Evolutionary conservation across 805 yeast genomes (phyloP).

Genomic region (Candida piceae): DNA sequence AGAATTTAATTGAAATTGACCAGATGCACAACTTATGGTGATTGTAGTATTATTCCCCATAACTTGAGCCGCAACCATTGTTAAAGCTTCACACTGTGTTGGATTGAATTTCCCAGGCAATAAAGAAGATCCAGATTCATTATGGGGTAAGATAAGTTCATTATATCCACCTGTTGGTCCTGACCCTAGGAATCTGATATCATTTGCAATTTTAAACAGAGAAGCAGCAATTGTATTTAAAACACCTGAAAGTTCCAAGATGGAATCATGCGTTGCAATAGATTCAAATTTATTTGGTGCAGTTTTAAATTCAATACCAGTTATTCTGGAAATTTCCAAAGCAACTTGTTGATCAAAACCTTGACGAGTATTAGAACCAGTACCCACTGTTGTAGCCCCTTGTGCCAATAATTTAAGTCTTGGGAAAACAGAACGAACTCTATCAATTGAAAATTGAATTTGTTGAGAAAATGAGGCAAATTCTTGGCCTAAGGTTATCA

Average conservation of each 20-base stretch:
- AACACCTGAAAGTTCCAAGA: constrained; percentile 95
- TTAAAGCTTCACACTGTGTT: constrained; percentile 95
- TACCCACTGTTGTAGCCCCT: constrained; percentile 99
- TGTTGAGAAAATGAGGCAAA: constrained; percentile 94
- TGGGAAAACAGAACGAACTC: constrained; percentile 72
- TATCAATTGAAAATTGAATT: constrained; percentile 77
- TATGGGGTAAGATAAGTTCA: constrained; percentile 88
- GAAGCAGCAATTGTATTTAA: constrained; percentile 91
- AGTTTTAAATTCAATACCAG: constrained; percentile 82
- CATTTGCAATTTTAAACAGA: constrained; percentile 91
- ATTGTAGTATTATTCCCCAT: constrained; percentile 93
- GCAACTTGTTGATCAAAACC: constrained; percentile 88
- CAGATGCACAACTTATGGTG: constrained; percentile 96
- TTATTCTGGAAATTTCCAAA: constrained; percentile 70
- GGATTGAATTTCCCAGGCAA: constrained; percentile 99
- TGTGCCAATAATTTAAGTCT: constrained; percentile 81
- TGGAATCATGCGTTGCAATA: constrained; percentile 95
- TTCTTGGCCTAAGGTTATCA: constrained; percentile 95
- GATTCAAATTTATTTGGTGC: constrained; percentile 99
- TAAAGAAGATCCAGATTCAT: constrained; percentile 97
- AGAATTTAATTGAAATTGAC: constrained; percentile 95
- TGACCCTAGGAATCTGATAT: constrained; percentile 93
- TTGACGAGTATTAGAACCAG: constrained; percentile 87
- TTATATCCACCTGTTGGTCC: constrained; percentile 99
- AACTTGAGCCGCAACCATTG: constrained; percentile 96